A percentile compares a stretch with the other conserved stretches of the same genome.
Evolutionary conservation across 768 basidiomycete species (phyloP).

Genomic region (Hypholoma sublateritium): DNA sequence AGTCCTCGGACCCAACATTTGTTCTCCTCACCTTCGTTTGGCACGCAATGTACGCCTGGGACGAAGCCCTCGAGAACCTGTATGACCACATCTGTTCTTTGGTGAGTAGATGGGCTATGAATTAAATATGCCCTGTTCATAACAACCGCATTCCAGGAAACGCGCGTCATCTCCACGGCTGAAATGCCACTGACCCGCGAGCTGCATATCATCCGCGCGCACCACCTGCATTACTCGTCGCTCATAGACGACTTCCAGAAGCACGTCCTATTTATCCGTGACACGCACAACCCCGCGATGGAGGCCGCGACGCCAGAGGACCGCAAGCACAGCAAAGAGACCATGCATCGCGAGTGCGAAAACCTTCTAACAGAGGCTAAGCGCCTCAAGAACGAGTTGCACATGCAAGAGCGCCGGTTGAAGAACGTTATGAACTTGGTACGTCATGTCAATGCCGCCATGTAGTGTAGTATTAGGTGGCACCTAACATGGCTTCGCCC

Average conservation of each 20-base stretch:
- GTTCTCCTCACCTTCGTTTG: slow-evolving; percentile 53
- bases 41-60: slow-evolving; percentile 65
- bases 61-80: slow-evolving; percentile 53
- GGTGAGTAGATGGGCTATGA: slow-evolving; percentile 27
- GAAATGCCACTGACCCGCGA: slow-evolving; percentile 49
- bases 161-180: slow-evolving; percentile 40
- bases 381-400: slow-evolving; percentile 37
- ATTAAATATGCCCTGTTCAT: background rate
- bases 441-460: slow-evolving; percentile 5
- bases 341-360: slow-evolving; percentile 47
- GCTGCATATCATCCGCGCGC: slow-evolving; percentile 59
- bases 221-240: slow-evolving; percentile 56
- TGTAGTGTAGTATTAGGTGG: no score
- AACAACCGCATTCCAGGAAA: slow-evolving; percentile 36
- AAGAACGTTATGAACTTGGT: slow-evolving; percentile 56
- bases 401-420: slow-evolving; percentile 48
- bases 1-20: slow-evolving; percentile 54
- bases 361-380: slow-evolving; percentile 52
- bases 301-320: slow-evolving; percentile 29
- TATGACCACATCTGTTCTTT: slow-evolving; percentile 50
- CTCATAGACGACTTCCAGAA: slow-evolving; percentile 56
- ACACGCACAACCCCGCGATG: slow-evolving; percentile 55
- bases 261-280: slow-evolving; percentile 47
- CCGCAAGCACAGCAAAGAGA: slow-evolving; percentile 24
- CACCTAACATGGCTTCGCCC: background rate